Evolutionary conservation across 2,329 filamentous ascomycete species (phyloP).

Genomic region (Aaosphaeria arxii): DNA sequence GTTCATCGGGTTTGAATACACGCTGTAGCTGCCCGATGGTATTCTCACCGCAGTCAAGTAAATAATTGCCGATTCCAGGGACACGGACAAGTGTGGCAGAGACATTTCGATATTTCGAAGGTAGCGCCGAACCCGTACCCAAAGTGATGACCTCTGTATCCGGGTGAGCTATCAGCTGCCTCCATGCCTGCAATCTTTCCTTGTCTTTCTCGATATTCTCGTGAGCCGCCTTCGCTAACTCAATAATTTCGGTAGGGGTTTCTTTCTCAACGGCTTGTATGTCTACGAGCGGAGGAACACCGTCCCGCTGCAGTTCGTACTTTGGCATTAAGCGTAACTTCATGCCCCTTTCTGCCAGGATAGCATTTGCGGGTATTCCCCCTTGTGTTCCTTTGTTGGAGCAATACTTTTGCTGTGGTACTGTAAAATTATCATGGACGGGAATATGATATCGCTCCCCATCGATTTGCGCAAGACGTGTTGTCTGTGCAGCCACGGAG

Average conservation of each 20-base stretch:
- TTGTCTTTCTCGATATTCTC: slow-evolving; percentile 35
- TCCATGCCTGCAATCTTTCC: slow-evolving; percentile 52
- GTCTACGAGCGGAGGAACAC: slow-evolving; percentile 42
- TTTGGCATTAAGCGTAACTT: slow-evolving; percentile 46
- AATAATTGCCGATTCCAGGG: slow-evolving; percentile 80
- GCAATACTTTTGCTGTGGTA: slow-evolving; percentile 37
- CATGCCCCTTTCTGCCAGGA: slow-evolving; percentile 40
- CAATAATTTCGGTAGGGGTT: slow-evolving; percentile 48
- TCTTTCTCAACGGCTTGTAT: slow-evolving; percentile 43
- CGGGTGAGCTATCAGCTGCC: slow-evolving; percentile 65
- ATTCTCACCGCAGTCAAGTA: slow-evolving; percentile 90
- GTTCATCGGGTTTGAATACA: slow-evolving; percentile 62
- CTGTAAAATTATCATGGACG: slow-evolving; percentile 57
- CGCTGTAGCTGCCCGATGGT: slow-evolving; percentile 85
- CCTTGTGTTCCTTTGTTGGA: neutral
- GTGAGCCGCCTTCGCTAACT: slow-evolving; percentile 49
- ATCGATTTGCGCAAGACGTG: slow-evolving; percentile 71
- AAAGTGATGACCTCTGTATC: slow-evolving; percentile 83
- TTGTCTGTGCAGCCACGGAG: slow-evolving; percentile 63
- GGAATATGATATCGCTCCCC: slow-evolving; percentile 70
- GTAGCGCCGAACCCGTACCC: slow-evolving; percentile 85
- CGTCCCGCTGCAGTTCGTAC: slow-evolving; percentile 33
- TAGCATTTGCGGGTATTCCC: slow-evolving; percentile 6
- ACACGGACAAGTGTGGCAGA: slow-evolving; percentile 82
- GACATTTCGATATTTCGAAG: slow-evolving; percentile 94